Base-by-base conservation (phyloP, 2,329 filamentous ascomycete genomes). In the Tetracladium maxilliforme region DNA sequence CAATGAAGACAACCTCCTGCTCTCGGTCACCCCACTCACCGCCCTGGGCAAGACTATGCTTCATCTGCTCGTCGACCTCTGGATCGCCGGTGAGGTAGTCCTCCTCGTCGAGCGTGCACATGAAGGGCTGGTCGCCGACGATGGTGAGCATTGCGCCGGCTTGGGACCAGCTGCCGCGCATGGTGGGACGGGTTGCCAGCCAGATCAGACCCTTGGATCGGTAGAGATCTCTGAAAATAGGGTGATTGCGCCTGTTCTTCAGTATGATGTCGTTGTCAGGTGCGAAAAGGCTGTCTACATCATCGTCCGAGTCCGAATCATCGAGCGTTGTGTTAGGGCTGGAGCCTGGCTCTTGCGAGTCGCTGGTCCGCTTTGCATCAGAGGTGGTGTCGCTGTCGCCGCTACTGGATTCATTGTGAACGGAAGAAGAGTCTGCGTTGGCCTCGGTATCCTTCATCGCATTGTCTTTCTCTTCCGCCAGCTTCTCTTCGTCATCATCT, bases 121-220 rank as follows among this genome's bases (percentile, higher is more conserved):
- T n/a, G n/a, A n/a, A 55, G 8, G 47, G 50, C 0, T 49, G 50
- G 6, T 51, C 51, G 22, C 47, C 50, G 12, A 48, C 44, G 3
- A 55, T 33, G 1, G 52, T 57, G 21, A 57, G 32, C 44, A 57
- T 57, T 6, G 44, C 51, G 6, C 54, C 52, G 6, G 53, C 53
- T 38, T 57, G 53, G 16, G 45, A 51, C 53, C 53, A 57, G 38
- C 56, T 52, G 8, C 52, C 52, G 21, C 52, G 52, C 23, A 54
- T 46, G 20, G 41, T 40, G 3, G 52, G 47, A 2, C 52, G 42
- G 14, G 53, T 56, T 0, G 52, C 42, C 3, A 56, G 43, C 52
- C 52, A 57, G 37, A 55, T 49, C 33, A 56, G 55, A 12, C 53
- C 52, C 25, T 57, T 57, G 3, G 51, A 55, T 7, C 52, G 49